Evolutionary conservation across 352 stramenopile species (phyloP).

Genomic region (Phytophthora cryptogea): DNA sequence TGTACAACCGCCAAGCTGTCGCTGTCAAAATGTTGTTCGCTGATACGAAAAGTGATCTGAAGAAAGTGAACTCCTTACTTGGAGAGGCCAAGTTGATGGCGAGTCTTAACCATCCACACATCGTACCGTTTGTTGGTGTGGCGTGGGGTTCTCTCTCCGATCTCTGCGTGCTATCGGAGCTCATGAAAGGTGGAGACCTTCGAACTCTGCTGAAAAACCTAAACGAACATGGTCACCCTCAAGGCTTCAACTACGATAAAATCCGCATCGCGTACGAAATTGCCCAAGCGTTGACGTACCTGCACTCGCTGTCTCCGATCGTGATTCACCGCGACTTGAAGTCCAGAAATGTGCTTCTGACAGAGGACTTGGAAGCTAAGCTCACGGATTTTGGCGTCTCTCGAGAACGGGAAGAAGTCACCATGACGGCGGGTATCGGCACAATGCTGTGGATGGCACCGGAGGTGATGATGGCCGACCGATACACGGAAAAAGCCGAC

Average conservation of each 20-base stretch:
- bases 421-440: conserved; percentile 11
- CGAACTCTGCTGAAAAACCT: neutral
- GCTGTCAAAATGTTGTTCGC: conserved; percentile 2
- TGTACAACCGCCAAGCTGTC: neutral
- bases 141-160: neutral
- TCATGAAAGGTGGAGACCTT: neutral
- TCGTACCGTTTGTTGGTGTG: neutral
- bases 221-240: neutral
- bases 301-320: conserved; percentile 9
- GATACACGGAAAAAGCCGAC: conserved; percentile 3
- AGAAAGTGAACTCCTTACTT: conserved; percentile 11
- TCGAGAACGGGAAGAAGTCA: conserved; percentile 4
- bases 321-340: conserved; percentile 31
- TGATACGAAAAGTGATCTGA: conserved; percentile 13
- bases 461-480: neutral
- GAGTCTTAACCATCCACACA: neutral
- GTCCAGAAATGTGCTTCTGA: conserved; percentile 6
- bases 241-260: conserved; percentile 1
- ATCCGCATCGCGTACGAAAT: conserved; percentile 3
- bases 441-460: neutral
- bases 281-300: neutral
- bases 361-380: conserved; percentile 9
- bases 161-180: conserved; percentile 1
- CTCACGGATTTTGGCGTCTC: conserved; percentile 15
- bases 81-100: neutral